phyloP scores from a whole-genome alignment of 768 basidiomycete genomes.

The Galerina marginata region DNA sequence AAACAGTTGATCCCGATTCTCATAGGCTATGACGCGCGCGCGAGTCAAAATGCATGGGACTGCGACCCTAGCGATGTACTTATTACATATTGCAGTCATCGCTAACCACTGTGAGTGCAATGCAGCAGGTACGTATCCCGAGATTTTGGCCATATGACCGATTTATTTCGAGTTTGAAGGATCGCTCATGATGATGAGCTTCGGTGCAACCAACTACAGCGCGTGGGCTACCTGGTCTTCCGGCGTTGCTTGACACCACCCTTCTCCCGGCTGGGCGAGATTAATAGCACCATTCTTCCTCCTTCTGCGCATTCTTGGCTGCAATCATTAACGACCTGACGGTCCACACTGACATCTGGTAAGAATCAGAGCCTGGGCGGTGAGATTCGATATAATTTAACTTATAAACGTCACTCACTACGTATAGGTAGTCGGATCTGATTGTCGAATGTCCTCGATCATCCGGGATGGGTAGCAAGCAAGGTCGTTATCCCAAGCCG shows the following conservation, averaged over 20 bases:
- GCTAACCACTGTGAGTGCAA: background rate
- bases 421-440: too few species aligned
- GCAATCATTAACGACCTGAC: background rate
- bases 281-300: background rate
- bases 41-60: background rate
- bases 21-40: background rate
- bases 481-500: background rate
- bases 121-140: background rate
- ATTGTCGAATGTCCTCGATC: too few species aligned
- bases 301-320: background rate
- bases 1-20: background rate
- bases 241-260: background rate
- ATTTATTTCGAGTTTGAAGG: background rate
- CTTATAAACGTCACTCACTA: too few species aligned
- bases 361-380: background rate
- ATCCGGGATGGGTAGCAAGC: too few species aligned
- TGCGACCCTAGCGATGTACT: background rate
- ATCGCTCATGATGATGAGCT: background rate
- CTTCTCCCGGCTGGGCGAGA: background rate
- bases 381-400: too few species aligned
- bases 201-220: background rate
- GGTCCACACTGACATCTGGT: background rate
- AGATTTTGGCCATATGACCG: background rate
- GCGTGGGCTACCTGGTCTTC: background rate
- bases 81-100: conserved; percentile 18